Percentiles rank a stretch among this genome's conserved stretches.
Evolutionary conservation across 2,329 filamentous ascomycete genomes (phyloP).

Genomic region (Colletotrichum cuscutae): DNA sequence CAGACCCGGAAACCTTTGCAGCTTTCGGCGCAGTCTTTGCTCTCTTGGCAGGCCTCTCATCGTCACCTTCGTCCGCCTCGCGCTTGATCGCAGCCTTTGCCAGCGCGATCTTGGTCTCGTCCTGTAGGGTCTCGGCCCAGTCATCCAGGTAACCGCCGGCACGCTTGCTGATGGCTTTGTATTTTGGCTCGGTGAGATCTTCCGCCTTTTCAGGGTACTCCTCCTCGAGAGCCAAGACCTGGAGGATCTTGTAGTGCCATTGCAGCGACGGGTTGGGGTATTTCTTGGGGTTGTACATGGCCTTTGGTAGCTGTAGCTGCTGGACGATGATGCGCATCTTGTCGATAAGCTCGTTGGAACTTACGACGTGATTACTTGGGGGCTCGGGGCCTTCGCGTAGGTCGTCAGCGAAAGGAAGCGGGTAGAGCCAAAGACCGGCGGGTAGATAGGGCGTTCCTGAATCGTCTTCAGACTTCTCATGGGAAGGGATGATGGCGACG

Average conservation of each 20-base stretch:
- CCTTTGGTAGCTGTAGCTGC: constrained; percentile 89
- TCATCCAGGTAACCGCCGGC: constrained; percentile 81
- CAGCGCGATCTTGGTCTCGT: constrained; percentile 55
- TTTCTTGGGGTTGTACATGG: constrained; percentile 82
- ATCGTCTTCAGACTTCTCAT: constrained; percentile 71
- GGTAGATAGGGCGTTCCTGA: constrained; percentile 77
- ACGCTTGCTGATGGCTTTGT: constrained; percentile 89
- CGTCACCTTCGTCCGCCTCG: constrained; percentile 58
- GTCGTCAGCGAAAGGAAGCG: constrained; percentile 90
- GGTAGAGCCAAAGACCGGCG: constrained; percentile 88
- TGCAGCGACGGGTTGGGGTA: constrained; percentile 94
- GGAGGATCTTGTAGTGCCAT: constrained; percentile 96
- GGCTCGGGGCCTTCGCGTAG: constrained; percentile 80
- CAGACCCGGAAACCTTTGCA: constrained; percentile 44
- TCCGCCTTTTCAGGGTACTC: constrained; percentile 79
- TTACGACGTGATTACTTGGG: constrained; percentile 58
- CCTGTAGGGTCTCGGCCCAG: constrained; percentile 77
- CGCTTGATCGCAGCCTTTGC: constrained; percentile 60
- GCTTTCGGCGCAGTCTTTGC: constrained; percentile 44
- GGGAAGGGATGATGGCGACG: constrained; percentile 83
- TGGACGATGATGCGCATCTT: constrained; percentile 85
- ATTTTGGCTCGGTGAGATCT: constrained; percentile 87
- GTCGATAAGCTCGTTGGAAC: constrained; percentile 79
- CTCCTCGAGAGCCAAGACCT: constrained; percentile 91
- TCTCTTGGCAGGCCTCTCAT: constrained; percentile 58